Evolutionary conservation across 2,329 filamentous ascomycete species (phyloP), one percentile per base, ranked within the genome.

Genomic region (Fusarium sp.): DNA sequence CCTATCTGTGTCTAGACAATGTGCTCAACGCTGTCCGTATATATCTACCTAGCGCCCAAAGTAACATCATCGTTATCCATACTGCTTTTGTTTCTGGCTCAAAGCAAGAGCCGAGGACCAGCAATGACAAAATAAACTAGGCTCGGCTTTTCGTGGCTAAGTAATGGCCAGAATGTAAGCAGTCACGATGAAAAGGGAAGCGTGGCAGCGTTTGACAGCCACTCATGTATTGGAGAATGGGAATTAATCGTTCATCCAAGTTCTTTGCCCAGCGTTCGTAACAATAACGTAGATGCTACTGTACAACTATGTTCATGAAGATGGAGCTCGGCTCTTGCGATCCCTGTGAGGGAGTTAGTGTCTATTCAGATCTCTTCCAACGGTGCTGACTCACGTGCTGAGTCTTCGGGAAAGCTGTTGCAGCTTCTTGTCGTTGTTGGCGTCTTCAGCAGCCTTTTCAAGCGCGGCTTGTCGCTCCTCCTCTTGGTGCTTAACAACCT

Each of bases 391-490:
- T 75, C 63, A 98, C 95, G 96, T 96, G 89, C 93, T 97, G 71
- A 99, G 90, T 75, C 94, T 87, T 77, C 95, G 85, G 23, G 93
- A 95, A 57, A 99, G 86, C 62, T 90, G 88, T 70, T 94, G 91
- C 71, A 99, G 78, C 70, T 91, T 91, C 73, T 88, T 87, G 72
- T 98, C 95, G 73, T 97, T 96, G 66, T 97, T 93, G 17, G 95
- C 95, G 67, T 97, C 93, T 58, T 89, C 85, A 37, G 87, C 88
- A 3, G 95, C 95, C 73, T 93, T 88, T 79, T 96, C 90, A 65
- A 99, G 79, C 13, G 95, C 95, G 72, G 90, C 87, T 66, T 89
- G 86, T 73, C 91, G 85, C 70, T 93, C 92, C 71, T 92, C 89
- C 72, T 93, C 90, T 61, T 88, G 91, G 75, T 90, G 91, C 77